A percentile compares a stretch with the other conserved stretches of the same genome.
Evolutionary conservation across 2,329 filamentous ascomycete genomes (phyloP).

Genomic region (Escovopsis sp.): DNA sequence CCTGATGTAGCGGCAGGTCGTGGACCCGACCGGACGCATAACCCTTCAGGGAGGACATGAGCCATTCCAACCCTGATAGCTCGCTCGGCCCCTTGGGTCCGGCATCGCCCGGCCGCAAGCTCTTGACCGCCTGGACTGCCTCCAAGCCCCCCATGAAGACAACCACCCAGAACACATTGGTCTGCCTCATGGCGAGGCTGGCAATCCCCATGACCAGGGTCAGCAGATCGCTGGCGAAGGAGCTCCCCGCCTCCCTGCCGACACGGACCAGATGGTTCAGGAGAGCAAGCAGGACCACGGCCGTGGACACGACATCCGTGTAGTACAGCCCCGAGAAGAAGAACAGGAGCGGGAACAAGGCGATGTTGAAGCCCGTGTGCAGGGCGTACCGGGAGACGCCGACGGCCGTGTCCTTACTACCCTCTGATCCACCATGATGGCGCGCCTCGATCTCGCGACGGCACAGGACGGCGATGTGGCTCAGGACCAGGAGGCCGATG

Average conservation of each 20-base stretch:
- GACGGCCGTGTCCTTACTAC: slow-evolving; percentile 1
- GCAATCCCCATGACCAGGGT: slow-evolving; percentile 44
- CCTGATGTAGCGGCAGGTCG: slow-evolving; percentile 33
- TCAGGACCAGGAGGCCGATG: slow-evolving; percentile 23
- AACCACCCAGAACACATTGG: slow-evolving; percentile 92
- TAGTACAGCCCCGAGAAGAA: slow-evolving; percentile 96
- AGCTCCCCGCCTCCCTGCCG: slow-evolving; percentile 14
- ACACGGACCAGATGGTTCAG: slow-evolving; percentile 36
- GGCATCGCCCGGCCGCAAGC: slow-evolving; percentile 19
- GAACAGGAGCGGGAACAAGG: slow-evolving; percentile 77
- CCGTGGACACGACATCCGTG: slow-evolving; percentile 75
- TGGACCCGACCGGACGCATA: slow-evolving; percentile 40
- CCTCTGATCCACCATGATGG: slow-evolving; percentile 13
- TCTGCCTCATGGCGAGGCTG: slow-evolving; percentile 72
- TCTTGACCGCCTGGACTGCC: slow-evolving; percentile 35
- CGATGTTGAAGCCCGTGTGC: slow-evolving; percentile 63
- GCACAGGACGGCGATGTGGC: slow-evolving; percentile 33
- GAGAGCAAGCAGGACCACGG: slow-evolving; percentile 59
- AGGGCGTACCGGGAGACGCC: slow-evolving; percentile 28
- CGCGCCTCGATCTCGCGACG: slow-evolving; percentile 36
- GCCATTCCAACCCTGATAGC: slow-evolving; percentile 17
- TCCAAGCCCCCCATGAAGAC: slow-evolving; percentile 56
- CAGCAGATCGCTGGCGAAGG: slow-evolving; percentile 25
- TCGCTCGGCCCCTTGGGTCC: slow-evolving; percentile 15
- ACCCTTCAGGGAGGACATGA: slow-evolving; percentile 25